phyloP scores from a whole-genome alignment of 371 early-diverging fungal species.

The Lichtheimia ramosa region DNA sequence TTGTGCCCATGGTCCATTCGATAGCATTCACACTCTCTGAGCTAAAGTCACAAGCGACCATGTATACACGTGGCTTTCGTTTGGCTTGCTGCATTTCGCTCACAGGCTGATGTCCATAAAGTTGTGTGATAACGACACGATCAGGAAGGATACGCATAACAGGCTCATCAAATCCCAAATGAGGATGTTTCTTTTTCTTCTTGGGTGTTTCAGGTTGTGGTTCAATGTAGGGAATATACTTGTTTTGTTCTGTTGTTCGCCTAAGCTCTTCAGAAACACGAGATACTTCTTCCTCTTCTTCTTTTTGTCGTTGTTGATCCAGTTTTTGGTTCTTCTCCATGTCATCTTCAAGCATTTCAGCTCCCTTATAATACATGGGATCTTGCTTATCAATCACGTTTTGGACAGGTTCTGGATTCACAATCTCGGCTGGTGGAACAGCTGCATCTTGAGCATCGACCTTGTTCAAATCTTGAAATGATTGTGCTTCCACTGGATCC shows the following conservation, averaged over 20 bases:
- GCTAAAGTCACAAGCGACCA: constrained; percentile 48
- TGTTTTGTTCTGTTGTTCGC: constrained; percentile 37
- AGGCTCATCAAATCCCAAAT: constrained; percentile 25
- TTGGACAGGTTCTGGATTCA: constrained; percentile 9
- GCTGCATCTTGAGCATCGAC: background rate
- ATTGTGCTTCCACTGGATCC: no score
- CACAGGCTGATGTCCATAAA: constrained; percentile 21
- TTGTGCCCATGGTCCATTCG: constrained; percentile 62
- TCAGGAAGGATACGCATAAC: constrained; percentile 13
- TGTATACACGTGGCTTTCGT: constrained; percentile 20
- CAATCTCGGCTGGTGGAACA: constrained; percentile 7
- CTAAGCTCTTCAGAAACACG: constrained; percentile 13
- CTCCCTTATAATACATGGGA: background rate
- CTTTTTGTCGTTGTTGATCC: constrained; percentile 1
- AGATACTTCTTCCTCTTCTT: constrained; percentile 2
- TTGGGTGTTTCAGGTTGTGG: background rate
- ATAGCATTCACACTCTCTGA: constrained; percentile 41
- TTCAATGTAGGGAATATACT: constrained; percentile 23
- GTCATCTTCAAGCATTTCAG: constrained; percentile 13
- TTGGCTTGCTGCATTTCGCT: constrained; percentile 2
- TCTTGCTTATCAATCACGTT: background rate
- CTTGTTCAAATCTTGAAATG: constrained; percentile 2
- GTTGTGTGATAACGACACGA: constrained; percentile 20
- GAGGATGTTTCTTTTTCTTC: constrained; percentile 5
- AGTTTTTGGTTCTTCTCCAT: constrained; percentile 7